Percentiles rank a stretch among this genome's conserved stretches.
Evolutionary conservation across 129 eudicot species (phyloP).

Genomic region (Gnaphalium uliginosum): DNA sequence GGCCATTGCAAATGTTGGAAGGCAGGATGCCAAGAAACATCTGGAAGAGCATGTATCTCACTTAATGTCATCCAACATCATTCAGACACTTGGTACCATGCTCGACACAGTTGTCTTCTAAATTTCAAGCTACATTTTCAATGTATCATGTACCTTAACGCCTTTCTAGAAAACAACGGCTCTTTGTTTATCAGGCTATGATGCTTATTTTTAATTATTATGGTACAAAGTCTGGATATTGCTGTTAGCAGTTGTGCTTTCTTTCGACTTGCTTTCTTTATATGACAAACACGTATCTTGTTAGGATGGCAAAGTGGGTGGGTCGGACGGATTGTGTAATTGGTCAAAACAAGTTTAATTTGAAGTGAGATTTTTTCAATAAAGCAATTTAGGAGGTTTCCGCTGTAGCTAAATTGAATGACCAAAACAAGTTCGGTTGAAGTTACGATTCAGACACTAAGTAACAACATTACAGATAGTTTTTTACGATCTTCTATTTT

Average conservation of each 20-base stretch:
- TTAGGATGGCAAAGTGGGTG: neutral
- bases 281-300: neutral
- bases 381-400: too few species aligned
- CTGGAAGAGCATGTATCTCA: slow-evolving; percentile 92
- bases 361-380: neutral
- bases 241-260: neutral
- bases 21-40: slow-evolving; percentile 95
- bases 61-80: slow-evolving; percentile 87
- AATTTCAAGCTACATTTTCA: neutral
- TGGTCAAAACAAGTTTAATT: neutral
- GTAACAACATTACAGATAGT: too few species aligned
- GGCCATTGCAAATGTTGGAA: slow-evolving; percentile 93
- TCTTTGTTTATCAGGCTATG: slow-evolving; percentile 7
- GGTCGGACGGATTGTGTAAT: neutral
- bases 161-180: neutral
- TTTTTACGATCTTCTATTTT: slow-evolving; percentile 7
- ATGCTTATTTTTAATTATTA: neutral
- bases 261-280: neutral
- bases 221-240: neutral
- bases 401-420: too few species aligned
- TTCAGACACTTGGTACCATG: slow-evolving; percentile 90
- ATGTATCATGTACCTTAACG: neutral
- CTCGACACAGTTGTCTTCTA: slow-evolving; percentile 90
- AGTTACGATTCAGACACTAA: neutral
- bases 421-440: neutral